Evolutionary conservation across 2,329 filamentous ascomycete species (phyloP).

Genomic region (Clonostachys byssicola): DNA sequence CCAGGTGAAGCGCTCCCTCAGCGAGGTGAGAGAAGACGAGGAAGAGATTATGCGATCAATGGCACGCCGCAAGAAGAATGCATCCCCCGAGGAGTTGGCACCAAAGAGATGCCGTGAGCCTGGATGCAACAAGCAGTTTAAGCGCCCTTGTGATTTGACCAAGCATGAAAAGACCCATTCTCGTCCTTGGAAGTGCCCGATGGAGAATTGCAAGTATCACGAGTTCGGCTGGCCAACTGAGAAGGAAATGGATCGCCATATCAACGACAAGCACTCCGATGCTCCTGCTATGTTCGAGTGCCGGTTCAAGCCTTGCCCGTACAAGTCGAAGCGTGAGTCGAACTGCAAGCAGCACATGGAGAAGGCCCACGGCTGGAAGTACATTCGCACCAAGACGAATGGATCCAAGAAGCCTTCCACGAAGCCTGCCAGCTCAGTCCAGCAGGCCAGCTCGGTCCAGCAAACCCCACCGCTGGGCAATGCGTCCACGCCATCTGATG

Average conservation of each 20-base stretch:
- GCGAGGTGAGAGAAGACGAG: constrained; percentile 70
- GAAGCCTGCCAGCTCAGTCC: constrained; percentile 6
- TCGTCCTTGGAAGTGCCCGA: constrained; percentile 89
- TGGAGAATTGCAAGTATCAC: constrained; percentile 82
- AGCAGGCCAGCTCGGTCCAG: constrained; percentile 41
- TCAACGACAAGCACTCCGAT: constrained; percentile 91
- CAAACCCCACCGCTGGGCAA: constrained; percentile 57
- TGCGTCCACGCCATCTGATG: constrained; percentile 57
- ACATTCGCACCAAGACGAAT: constrained; percentile 89
- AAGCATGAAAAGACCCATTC: constrained; percentile 99
- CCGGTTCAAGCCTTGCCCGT: constrained; percentile 77
- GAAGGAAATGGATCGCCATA: constrained; percentile 93
- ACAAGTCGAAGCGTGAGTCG: constrained; percentile 91
- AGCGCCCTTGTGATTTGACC: constrained; percentile 92
- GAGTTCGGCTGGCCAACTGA: constrained; percentile 92
- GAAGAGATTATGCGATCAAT: constrained; percentile 86
- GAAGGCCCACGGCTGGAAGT: constrained; percentile 89
- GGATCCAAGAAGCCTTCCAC: constrained; percentile 52
- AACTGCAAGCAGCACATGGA: constrained; percentile 99
- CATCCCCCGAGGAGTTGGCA: constrained; percentile 76
- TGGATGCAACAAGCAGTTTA: constrained; percentile 87
- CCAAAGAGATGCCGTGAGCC: constrained; percentile 72
- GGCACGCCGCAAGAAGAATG: constrained; percentile 93
- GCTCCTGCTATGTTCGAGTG: constrained; percentile 81
- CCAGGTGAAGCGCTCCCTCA: constrained; percentile 62